Conservation (phyloP, 352 stramenopile genomes). For the Discostella stelligera region DNA sequence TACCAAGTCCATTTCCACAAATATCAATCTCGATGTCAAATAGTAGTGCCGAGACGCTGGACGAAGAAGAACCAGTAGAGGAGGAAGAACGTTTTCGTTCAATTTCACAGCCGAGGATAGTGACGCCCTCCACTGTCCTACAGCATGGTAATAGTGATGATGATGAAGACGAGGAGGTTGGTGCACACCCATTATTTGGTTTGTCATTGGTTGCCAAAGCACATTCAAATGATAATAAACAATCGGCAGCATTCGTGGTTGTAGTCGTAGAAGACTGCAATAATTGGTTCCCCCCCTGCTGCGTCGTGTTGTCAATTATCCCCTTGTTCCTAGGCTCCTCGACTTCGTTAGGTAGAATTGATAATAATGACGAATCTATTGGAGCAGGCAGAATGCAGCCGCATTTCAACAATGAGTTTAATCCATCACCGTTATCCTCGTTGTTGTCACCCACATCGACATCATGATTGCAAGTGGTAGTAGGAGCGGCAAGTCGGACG, state of each 20-base stretch:
- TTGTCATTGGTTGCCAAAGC: background rate
- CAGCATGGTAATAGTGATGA: background rate
- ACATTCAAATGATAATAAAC: slow-evolving; percentile 30
- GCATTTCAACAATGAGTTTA: slow-evolving; percentile 23
- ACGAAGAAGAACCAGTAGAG: slow-evolving; percentile 2
- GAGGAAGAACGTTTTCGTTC: slow-evolving; percentile 15
- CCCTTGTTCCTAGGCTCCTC: background rate
- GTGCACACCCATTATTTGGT: background rate
- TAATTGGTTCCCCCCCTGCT: slow-evolving; percentile 12
- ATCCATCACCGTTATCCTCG: background rate
- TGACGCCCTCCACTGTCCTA: slow-evolving; percentile 33
- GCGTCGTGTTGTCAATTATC: slow-evolving; percentile 5
- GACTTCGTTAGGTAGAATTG: background rate
- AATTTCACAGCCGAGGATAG: slow-evolving; percentile 21
- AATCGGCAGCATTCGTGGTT: slow-evolving; percentile 11
- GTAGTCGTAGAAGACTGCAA: slow-evolving; percentile 3
- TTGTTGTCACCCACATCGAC: background rate
- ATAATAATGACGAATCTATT: background rate
- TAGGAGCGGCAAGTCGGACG: slow-evolving; percentile 17
- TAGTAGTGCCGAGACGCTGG: slow-evolving; percentile 14
- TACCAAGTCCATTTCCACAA: slow-evolving; percentile 26
- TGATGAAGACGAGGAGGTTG: background rate
- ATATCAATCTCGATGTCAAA: slow-evolving; percentile 48
- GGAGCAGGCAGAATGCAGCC: slow-evolving; percentile 32
- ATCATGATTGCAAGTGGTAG: background rate